phyloP scores from a whole-genome alignment of 2,329 filamentous ascomycete genomes.

The Xylaria arbuscula region DNA sequence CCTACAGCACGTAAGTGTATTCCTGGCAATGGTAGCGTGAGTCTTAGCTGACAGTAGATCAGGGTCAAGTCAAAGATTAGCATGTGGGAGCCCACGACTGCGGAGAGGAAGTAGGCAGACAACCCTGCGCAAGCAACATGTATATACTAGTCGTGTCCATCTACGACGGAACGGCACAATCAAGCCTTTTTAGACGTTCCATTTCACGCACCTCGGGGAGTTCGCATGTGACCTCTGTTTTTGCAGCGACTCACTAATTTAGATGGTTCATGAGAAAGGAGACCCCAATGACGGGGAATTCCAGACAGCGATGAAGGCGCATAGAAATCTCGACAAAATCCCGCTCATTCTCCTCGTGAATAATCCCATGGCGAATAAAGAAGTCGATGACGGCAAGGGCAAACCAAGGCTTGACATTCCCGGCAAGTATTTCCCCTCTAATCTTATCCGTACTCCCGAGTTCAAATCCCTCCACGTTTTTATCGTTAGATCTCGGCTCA shows the following conservation, averaged over 20 bases:
- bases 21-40: not conserved
- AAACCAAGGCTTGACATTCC: slow-evolving; percentile 79
- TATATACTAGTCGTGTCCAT: slow-evolving; percentile 35
- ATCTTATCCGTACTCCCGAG: slow-evolving; percentile 66
- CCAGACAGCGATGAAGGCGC: slow-evolving; percentile 45
- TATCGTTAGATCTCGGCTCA: slow-evolving; percentile 70
- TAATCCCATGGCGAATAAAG: slow-evolving; percentile 74
- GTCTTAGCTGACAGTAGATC: slow-evolving; percentile 38
- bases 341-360: slow-evolving; percentile 72
- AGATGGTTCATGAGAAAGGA: slow-evolving; percentile 15
- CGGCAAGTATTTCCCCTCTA: slow-evolving; percentile 65
- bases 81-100: slow-evolving; percentile 61
- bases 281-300: slow-evolving; percentile 30
- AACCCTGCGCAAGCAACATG: slow-evolving; percentile 26
- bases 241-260: slow-evolving; percentile 7
- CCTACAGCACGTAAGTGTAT: slow-evolving; percentile 88
- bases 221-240: not conserved
- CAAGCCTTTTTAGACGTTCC: slow-evolving; percentile 23
- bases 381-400: slow-evolving; percentile 76
- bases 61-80: slow-evolving; percentile 66
- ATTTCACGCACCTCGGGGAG: not conserved
- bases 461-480: slow-evolving; percentile 67
- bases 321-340: slow-evolving; percentile 71
- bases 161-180: slow-evolving; percentile 20
- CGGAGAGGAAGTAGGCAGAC: slow-evolving; percentile 45